Evolutionary conservation across 2,329 filamentous ascomycete species (phyloP).

Genomic region (Botrytis deweyae): DNA sequence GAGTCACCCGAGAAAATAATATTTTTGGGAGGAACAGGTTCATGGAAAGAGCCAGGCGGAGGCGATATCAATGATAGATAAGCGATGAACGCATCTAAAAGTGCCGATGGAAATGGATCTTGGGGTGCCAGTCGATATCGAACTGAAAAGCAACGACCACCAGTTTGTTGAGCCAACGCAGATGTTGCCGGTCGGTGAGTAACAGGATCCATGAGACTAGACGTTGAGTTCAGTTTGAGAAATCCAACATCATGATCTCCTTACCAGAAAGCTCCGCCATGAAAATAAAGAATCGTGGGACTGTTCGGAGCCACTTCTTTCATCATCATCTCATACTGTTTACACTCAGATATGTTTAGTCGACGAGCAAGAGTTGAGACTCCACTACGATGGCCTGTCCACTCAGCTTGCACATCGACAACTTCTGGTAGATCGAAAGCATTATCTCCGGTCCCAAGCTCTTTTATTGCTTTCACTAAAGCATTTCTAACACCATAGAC

Average conservation of each 20-base stretch:
- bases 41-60: constrained; percentile 64
- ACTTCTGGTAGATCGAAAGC: constrained; percentile 52
- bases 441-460: constrained; percentile 43
- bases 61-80: constrained; percentile 70
- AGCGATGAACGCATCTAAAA: constrained; percentile 70
- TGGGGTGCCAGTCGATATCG: constrained; percentile 75
- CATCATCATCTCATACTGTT: constrained; percentile 67
- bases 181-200: constrained; percentile 61
- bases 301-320: constrained; percentile 61
- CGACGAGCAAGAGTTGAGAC: constrained; percentile 51
- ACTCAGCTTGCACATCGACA: constrained; percentile 65
- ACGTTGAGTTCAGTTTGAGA: background rate
- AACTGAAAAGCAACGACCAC: constrained; percentile 63
- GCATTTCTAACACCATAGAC: constrained; percentile 52
- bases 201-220: constrained; percentile 68
- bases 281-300: constrained; percentile 67
- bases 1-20: constrained; percentile 72
- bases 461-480: constrained; percentile 57
- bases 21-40: constrained; percentile 60
- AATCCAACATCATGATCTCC: background rate
- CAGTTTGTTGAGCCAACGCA: constrained; percentile 63
- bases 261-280: constrained; percentile 62
- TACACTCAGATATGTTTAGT: constrained; percentile 58
- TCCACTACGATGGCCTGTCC: constrained; percentile 66
- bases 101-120: constrained; percentile 69